Evolutionary conservation across 495 filamentous ascomycete species (phyloP), one percentile per base, ranked within the genome.

Genomic region (Penicillium paxilli): DNA sequence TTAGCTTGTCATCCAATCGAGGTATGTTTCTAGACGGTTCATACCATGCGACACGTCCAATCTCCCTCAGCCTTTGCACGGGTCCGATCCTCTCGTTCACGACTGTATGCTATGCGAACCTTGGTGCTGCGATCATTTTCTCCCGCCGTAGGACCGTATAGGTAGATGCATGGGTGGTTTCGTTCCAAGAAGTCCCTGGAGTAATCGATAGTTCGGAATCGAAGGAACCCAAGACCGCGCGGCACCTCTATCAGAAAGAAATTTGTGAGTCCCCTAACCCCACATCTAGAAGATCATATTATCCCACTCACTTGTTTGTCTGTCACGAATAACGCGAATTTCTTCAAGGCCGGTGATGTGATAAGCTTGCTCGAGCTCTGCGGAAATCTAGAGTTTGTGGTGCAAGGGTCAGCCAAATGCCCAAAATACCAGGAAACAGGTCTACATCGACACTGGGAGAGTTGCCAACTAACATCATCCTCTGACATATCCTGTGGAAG

Each of bases 11-110:
- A 17, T n/a, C 14, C 32, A 21, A 8, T 40, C 33, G 4, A 24
- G 12, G 19, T 37, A 41, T 6, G 5, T 38, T n/a, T 42, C 2
- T n/a, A 3, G 24, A 19, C 17, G 9, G 16, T 48, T 72, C 79
- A 58, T 63, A 92, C 89, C 60, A 82, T 81, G 48, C 82, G 75
- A 60, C 90, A 95, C 14, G 78, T 85, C 90, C 90, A 95, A 59
- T 91, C 87, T 22, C 86, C 86, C 20, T 86, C 87, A 0, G 76
- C 77, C 50, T 80, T 76, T 25, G 66, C 63, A 20, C 75, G 79
- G 52, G 69, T 69, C 52, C 76, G 67, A 51, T 83, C 81, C 37
- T 82, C 81, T 56, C 82, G 76, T 54, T 84, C 81, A 10, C 82
- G 79, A 42, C 76, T 79, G 57, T 72, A 84, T 10, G 81, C 80